Conservation (phyloP, 1,139 yeast genomes). For the Pichia sp. region DNA sequence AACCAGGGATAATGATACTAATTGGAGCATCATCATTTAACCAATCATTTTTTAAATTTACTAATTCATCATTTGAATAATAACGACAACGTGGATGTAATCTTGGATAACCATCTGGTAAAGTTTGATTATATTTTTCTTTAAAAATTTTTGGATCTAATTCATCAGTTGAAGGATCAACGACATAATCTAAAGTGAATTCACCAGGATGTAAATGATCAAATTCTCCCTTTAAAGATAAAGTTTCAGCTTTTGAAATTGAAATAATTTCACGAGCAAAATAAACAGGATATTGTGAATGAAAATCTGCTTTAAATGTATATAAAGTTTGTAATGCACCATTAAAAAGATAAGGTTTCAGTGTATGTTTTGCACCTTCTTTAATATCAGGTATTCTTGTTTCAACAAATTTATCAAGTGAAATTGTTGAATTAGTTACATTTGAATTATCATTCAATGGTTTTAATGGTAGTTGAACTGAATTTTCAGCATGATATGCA, state of each 20-base stretch:
- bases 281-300: slow-evolving; percentile 48
- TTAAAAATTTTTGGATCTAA: slow-evolving; percentile 41
- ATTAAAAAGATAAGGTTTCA: slow-evolving; percentile 60
- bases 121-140: slow-evolving; percentile 43
- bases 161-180: slow-evolving; percentile 32
- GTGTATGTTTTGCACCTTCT: slow-evolving; percentile 43
- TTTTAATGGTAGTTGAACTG: slow-evolving; percentile 38
- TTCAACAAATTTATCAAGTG: slow-evolving; percentile 37
- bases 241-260: slow-evolving; percentile 37
- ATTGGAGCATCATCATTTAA: slow-evolving; percentile 47
- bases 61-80: slow-evolving; percentile 47
- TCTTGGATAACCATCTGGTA: slow-evolving; percentile 66
- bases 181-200: slow-evolving; percentile 73
- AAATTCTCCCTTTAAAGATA: slow-evolving; percentile 11
- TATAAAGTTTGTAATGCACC: slow-evolving; percentile 76
- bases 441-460: slow-evolving; percentile 15
- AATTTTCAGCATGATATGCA: slow-evolving; percentile 29
- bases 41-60: slow-evolving; percentile 22
- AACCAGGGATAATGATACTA: slow-evolving; percentile 70
- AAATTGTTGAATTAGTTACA: slow-evolving; percentile 25
- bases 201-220: slow-evolving; percentile 42
- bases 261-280: slow-evolving; percentile 71
- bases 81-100: slow-evolving; percentile 77
- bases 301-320: slow-evolving; percentile 50
- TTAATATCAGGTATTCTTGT: slow-evolving; percentile 40